Evolutionary conservation across 2,329 filamentous ascomycete species (phyloP).

Genomic region (Calonectria pseudoreteaudii): DNA sequence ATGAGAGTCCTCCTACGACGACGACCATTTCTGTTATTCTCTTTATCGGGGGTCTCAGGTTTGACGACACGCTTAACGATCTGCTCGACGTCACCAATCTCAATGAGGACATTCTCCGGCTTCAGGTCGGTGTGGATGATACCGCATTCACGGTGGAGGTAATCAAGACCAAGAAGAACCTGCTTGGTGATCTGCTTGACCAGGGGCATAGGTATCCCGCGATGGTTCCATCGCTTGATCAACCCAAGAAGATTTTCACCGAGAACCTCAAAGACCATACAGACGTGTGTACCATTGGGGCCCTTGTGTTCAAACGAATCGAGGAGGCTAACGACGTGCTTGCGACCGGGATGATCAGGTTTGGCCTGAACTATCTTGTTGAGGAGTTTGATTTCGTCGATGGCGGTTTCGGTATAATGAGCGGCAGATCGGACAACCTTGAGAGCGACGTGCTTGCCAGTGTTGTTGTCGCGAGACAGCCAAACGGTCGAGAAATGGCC

Average conservation of each 20-base stretch:
- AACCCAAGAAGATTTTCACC: conserved; percentile 94
- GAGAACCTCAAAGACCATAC: conserved; percentile 99
- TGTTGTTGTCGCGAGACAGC: conserved; percentile 84
- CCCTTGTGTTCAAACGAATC: conserved; percentile 99
- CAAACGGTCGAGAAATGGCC: conserved; percentile 99
- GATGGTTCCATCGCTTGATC: conserved; percentile 98
- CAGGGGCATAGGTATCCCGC: conserved; percentile 94
- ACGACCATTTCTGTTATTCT: conserved; percentile 91
- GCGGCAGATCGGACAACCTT: conserved; percentile 98
- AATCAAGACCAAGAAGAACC: conserved; percentile 93
- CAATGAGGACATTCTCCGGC: conserved; percentile 97
- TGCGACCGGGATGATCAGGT: conserved; percentile 91
- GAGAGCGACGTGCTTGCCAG: conserved; percentile 93
- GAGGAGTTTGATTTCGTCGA: conserved; percentile 98
- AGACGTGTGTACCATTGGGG: conserved; percentile 95
- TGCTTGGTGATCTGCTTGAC: conserved; percentile 99
- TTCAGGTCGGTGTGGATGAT: conserved; percentile 99
- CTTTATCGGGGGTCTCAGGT: conserved; percentile 79
- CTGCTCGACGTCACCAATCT: conserved; percentile 98
- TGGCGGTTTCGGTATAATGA: conserved; percentile 98
- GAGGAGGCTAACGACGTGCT: conserved; percentile 94
- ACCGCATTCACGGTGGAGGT: conserved; percentile 96
- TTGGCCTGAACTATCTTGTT: conserved; percentile 98
- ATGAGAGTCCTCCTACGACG: conserved; percentile 92
- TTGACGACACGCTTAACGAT: conserved; percentile 98